These are phyloP conservation scores for Phylloporus rhodoxanthus DNA, from an alignment of 768 basidiomycete species.

Conservation along the genomic window DNA sequence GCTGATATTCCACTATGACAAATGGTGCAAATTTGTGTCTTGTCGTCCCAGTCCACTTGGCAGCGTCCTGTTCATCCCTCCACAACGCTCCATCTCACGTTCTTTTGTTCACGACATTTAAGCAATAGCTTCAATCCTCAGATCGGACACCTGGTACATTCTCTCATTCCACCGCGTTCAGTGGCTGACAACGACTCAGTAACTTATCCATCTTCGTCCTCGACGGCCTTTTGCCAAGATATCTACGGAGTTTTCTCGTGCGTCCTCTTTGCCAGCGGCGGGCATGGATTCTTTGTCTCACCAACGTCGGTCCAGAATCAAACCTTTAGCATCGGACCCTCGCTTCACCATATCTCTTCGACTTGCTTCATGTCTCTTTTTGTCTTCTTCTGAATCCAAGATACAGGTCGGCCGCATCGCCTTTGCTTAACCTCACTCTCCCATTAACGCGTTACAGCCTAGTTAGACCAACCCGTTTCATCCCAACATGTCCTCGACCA, in stretches of 20 bases:
- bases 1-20: slow-evolving; percentile 23
- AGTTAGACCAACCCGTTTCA: background rate
- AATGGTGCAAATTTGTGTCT: slow-evolving; percentile 18
- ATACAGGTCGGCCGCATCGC: slow-evolving; percentile 4
- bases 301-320: slow-evolving; percentile 8
- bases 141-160: slow-evolving; percentile 4
- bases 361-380: slow-evolving; percentile 16
- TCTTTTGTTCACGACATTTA: slow-evolving; percentile 16
- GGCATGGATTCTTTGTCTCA: slow-evolving; percentile 8
- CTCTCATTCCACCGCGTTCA: background rate
- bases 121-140: background rate
- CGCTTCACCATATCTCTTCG: background rate
- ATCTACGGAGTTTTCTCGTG: slow-evolving; percentile 4
- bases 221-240: slow-evolving; percentile 5
- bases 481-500: slow-evolving; percentile 18
- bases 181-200: slow-evolving; percentile 16
- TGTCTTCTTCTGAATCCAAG: slow-evolving; percentile 11
- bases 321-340: slow-evolving; percentile 9
- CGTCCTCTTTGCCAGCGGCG: slow-evolving; percentile 1
- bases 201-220: slow-evolving; percentile 11
- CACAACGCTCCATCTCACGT: slow-evolving; percentile 6
- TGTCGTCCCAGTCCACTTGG: slow-evolving; percentile 2
- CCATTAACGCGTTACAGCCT: background rate
- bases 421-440: background rate
- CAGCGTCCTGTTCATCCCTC: background rate